Conservation (phyloP, 2,329 filamentous ascomycete species). For the Colletotrichum musae region DNA sequence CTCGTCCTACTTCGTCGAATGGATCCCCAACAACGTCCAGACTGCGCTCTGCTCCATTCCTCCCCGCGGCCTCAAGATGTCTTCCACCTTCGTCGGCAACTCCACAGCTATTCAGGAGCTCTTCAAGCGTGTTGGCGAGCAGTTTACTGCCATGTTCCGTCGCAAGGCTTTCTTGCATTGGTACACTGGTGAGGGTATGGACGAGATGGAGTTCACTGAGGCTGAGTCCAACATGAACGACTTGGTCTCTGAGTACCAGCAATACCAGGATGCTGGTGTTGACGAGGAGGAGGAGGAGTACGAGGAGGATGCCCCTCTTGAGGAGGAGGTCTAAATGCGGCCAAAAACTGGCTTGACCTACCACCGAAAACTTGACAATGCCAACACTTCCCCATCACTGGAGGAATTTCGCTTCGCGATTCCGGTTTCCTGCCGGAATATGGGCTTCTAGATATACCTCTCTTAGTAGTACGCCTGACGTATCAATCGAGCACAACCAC, state of each 20-base stretch:
- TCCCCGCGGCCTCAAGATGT: conserved; percentile 98
- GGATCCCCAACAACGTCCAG: conserved; percentile 99
- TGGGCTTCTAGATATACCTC: conserved; percentile 59
- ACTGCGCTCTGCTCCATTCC: conserved; percentile 99
- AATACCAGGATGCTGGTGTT: conserved; percentile 99
- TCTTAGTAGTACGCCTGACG: conserved; percentile 50
- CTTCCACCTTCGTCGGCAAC: conserved; percentile 98
- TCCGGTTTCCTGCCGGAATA: conserved; percentile 46
- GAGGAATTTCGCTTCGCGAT: conserved; percentile 45
- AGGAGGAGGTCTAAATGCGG: conserved; percentile 74
- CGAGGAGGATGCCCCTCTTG: conserved; percentile 84
- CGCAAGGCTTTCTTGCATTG: conserved; percentile 99
- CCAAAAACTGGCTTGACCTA: not conserved
- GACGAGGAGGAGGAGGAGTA: conserved; percentile 98
- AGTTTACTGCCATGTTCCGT: conserved; percentile 99
- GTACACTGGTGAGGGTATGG: conserved; percentile 99
- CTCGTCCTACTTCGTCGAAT: conserved; percentile 99
- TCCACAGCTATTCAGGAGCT: conserved; percentile 99
- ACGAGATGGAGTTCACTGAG: conserved; percentile 99
- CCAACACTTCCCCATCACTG: conserved; percentile 21
- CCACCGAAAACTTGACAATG: conserved; percentile 5
- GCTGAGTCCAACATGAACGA: conserved; percentile 99
- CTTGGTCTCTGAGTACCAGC: conserved; percentile 99
- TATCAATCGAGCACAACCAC: conserved; percentile 50
- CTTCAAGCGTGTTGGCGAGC: conserved; percentile 99